Base-by-base conservation (phyloP, 2,329 filamentous ascomycete species). In the Curvularia verruculosa region DNA sequence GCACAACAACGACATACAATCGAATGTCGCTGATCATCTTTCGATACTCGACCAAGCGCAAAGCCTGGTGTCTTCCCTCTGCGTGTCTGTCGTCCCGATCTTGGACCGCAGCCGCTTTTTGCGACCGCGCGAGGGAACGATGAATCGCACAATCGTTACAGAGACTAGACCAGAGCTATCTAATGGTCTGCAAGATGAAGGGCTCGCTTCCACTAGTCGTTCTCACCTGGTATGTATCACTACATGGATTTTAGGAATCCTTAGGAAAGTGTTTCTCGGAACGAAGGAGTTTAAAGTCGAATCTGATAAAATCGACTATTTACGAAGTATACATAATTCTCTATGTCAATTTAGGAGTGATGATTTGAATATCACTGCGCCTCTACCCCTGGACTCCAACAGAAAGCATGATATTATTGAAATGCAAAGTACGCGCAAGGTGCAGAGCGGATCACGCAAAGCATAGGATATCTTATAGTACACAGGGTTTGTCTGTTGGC, bases 271-370 rank as follows among this genome's bases (percentile, higher is more conserved):
- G 37, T 40, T 40, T 40, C 37, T 40, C 9, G 37, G 37, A 40
- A 40, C 18, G 7, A 21, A 40, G 37, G 37, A 40, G n/a, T 40
- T 40, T 21, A 40, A 80, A 29, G 19, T 37, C 54, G 10, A 51
- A 51, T 41, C 62, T 65, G 1, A 60, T 23, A 6, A 19, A 19
- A 9, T 58, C 31, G 4, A 60, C 39, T 70, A 3, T 63, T 56
- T 36, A 62, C 65, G 6, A 65, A 13, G 8, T 61, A 37, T 8
- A 52, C 59, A 13, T 39, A 21, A 21, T 15, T 12, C 39, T 36
- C 37, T 41, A 34, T 34, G 31, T 34, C 45, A 21, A 40, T 40
- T 2, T 21, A 40, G 3, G 21, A 21, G 37, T n/a, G n/a, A n/a
- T n/a, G n/a, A n/a, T n/a, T n/a, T n/a, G n/a, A n/a, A n/a, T n/a